Conservation (phyloP, 2,329 filamentous ascomycete genomes). For the Chrysoporthe cubensis region DNA sequence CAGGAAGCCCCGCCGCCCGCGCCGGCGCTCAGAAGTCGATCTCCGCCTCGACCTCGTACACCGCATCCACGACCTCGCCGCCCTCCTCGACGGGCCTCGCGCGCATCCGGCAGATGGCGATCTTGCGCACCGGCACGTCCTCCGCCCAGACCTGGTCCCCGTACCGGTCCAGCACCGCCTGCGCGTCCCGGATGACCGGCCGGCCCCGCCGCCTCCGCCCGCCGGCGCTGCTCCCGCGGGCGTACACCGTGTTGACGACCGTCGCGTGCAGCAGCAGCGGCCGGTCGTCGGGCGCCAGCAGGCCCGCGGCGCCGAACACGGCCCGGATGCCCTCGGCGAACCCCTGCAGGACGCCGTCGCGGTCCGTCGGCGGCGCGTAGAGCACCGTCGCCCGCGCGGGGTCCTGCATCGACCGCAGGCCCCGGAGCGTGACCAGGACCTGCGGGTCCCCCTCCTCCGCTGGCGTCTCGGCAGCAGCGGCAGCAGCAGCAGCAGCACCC, state of each 20-base stretch:
- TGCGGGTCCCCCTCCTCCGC: constrained; percentile 25
- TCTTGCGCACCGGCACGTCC: constrained; percentile 65
- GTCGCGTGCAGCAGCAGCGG: constrained; percentile 82
- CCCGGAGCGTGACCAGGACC: constrained; percentile 53
- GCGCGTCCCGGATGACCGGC: constrained; percentile 57
- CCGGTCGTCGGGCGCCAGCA: constrained; percentile 62
- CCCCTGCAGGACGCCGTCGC: constrained; percentile 50
- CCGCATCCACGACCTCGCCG: constrained; percentile 52
- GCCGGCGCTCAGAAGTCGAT: constrained; percentile 41
- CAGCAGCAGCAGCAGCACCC: constrained; percentile 9
- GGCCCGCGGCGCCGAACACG: constrained; percentile 57
- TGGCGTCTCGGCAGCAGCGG: neutral
- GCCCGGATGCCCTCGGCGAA: constrained; percentile 63
- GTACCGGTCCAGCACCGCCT: constrained; percentile 61
- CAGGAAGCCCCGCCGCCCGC: neutral
- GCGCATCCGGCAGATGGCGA: constrained; percentile 88
- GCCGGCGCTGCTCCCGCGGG: constrained; percentile 39
- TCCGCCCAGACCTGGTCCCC: constrained; percentile 72
- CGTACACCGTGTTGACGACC: constrained; percentile 83
- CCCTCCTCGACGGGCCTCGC: constrained; percentile 66
- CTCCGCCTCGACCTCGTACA: constrained; percentile 58
- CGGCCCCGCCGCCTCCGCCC: constrained; percentile 37
- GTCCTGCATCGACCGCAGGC: constrained; percentile 65
- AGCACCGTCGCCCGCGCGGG: constrained; percentile 62
- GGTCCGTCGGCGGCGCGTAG: constrained; percentile 65